These are phyloP conservation scores for Chaetomiaceae sp. DNA, from an alignment of 2,329 filamentous ascomycete species.

Conservation along the genomic window DNA sequence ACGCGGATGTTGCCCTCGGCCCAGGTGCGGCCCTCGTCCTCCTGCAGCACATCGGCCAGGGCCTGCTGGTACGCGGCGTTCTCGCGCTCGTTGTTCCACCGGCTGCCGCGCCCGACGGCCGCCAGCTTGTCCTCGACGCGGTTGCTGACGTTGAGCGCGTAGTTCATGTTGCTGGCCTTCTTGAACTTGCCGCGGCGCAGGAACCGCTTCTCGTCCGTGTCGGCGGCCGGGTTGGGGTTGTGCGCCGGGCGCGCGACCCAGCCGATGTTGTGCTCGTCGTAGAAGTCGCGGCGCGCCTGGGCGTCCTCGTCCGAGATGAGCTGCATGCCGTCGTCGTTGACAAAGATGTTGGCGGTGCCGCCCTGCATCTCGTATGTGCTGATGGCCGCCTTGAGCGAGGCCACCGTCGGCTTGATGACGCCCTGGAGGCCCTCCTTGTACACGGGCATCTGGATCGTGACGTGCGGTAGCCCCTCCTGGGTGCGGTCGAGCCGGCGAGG, in stretches of 20 bases:
- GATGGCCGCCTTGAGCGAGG: slow-evolving; percentile 72
- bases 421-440: slow-evolving; percentile 76
- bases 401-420: slow-evolving; percentile 73
- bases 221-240: slow-evolving; percentile 43
- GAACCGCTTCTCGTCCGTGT: slow-evolving; percentile 55
- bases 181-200: slow-evolving; percentile 61
- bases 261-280: slow-evolving; percentile 63
- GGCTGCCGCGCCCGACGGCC: slow-evolving; percentile 54
- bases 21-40: slow-evolving; percentile 68
- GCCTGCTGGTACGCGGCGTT: slow-evolving; percentile 40
- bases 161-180: slow-evolving; percentile 72
- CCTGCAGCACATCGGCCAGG: slow-evolving; percentile 55
- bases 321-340: slow-evolving; percentile 72
- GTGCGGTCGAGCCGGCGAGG: slow-evolving; percentile 57
- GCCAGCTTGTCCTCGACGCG: slow-evolving; percentile 63
- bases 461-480: slow-evolving; percentile 57
- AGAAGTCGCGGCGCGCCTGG: slow-evolving; percentile 60
- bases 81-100: slow-evolving; percentile 38
- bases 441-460: slow-evolving; percentile 81
- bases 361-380: slow-evolving; percentile 73
- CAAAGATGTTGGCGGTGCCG: slow-evolving; percentile 69
- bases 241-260: slow-evolving; percentile 64
- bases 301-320: slow-evolving; percentile 59
- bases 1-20: slow-evolving; percentile 82
- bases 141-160: slow-evolving; percentile 56